Conservation (phyloP, 352 stramenopile genomes). For the Hyaloperonospora brassicae region DNA sequence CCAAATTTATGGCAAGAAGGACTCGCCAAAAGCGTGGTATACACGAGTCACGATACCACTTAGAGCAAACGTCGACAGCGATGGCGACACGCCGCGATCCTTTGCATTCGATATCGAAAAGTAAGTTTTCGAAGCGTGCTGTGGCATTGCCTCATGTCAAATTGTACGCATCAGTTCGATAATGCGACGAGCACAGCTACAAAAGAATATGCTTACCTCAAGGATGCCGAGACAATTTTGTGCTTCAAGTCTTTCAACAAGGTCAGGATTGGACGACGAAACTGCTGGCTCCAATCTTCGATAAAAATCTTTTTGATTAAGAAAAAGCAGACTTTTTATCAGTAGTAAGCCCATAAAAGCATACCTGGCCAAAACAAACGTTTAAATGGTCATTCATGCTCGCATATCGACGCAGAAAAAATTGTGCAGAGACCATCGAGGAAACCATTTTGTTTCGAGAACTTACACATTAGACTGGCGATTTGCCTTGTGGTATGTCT, state of each 20-base stretch:
- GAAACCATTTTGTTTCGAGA: slow-evolving; percentile 89
- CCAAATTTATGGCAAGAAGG: slow-evolving; percentile 64
- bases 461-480: slow-evolving; percentile 56
- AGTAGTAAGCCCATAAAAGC: slow-evolving; percentile 88
- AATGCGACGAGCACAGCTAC: neutral
- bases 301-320: slow-evolving; percentile 83
- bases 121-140: slow-evolving; percentile 77
- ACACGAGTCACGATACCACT: slow-evolving; percentile 49
- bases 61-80: slow-evolving; percentile 30
- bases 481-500: slow-evolving; percentile 88
- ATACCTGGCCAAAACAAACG: slow-evolving; percentile 41
- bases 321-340: slow-evolving; percentile 90
- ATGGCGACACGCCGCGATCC: slow-evolving; percentile 19
- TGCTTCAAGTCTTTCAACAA: slow-evolving; percentile 75
- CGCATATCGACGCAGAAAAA: neutral
- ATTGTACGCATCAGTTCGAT: neutral
- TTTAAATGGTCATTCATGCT: neutral
- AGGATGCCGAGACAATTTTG: slow-evolving; percentile 85
- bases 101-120: slow-evolving; percentile 56
- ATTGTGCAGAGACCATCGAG: slow-evolving; percentile 58
- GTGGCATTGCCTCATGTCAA: slow-evolving; percentile 9
- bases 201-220: slow-evolving; percentile 42
- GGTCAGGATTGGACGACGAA: slow-evolving; percentile 60
- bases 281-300: slow-evolving; percentile 73
- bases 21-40: slow-evolving; percentile 75